Base-by-base conservation (phyloP, 176 grass and related monocot genomes). In the Neostapfia colusana region DNA sequence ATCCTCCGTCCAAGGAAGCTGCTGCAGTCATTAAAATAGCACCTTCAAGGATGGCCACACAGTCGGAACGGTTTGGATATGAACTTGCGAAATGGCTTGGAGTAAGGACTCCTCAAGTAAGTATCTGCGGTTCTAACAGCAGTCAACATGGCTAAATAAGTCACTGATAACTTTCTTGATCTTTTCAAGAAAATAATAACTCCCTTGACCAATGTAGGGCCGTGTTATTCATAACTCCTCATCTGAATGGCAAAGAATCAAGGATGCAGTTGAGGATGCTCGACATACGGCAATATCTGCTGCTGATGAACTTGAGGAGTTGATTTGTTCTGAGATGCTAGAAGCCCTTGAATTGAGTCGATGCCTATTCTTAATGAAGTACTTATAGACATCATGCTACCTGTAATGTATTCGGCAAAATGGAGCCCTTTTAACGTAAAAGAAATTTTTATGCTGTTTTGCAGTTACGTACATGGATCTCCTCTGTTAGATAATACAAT, bases 311-410 rank as follows among this genome's bases (percentile, higher is more conserved):
- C 78, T 89, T 6, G 72, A 88, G 63, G 86, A 89, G 73, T 37
- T 93, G 83, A 91, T 92, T 63, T 97, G 91, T 25, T 76, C 78
- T 7, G 89, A 97, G 70, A 76, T 97, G 86, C 84, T 91, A 69
- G 91, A 97, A 85, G 90, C 86, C 62, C 91, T 97, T 13, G 94
- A 97, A 77, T 73, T 97, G 45, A 97, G 84, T 38, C 88, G 94
- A 42, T 97, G 94, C 76, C 79, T 97, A 74, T 89, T 91, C 73
- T 76, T 97, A 37, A 97, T 97, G 94, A 97, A 93, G 94, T 97
- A 58, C 46, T 49, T 49, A 93, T 28, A 70, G 65, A 78, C 23
- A 46, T 39, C 40, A 81, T 20, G 25, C 59, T 88, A 63, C 18
- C 39, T 54, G 59, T 67, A 73, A 61, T 65, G 38, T 70, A 62